Base-by-base conservation (phyloP, 169 alveolate genomes). In the Cryptosporidium ryanae region DNA sequence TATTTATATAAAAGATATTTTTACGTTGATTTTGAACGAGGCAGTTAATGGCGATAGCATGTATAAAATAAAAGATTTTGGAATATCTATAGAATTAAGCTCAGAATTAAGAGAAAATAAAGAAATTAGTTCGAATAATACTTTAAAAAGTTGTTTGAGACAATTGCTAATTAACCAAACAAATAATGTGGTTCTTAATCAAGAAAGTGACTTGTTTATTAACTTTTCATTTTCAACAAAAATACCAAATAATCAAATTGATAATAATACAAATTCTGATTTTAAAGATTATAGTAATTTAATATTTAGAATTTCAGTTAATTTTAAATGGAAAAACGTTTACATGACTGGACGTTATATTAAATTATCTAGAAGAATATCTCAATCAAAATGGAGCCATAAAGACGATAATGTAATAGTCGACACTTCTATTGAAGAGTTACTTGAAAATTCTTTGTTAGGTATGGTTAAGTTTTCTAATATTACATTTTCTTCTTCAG, bases 321-420 rank as follows among this genome's bases (percentile, higher is more conserved):
- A 52, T 76, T 76, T 46, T 59, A 21, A 44, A 21, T 76, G 87
- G 87, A 76, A 34, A 7, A 49, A 50, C 18, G 57, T 83, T 8
- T 83, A 66, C 27, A 50, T 83, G 32, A 23, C 52, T 23, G 96
- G 96, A 6, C 89, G 93, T 63, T 94, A 94, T 82, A 84, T 89
- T 31, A 94, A 94, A 90, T 84, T 82, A 82, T 91, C 95, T n/a
- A 89, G 96, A 82, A 93, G 93, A 82, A 89, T 94, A 32, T 90
- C 94, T 6, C 94, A 94, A 89, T 89, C 94, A 8, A 94, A 92
- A 18, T 94, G 96, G 96, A 90, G 82, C 29, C 68, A 92, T 48
- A 90, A 82, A 17, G 94, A 87, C 18, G 87, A 64, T 64, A 66
- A 18, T 55, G 67, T 57, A 68, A 49, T 82, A 59, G 84, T 82